Evolutionary conservation across 148 eudicot species (phyloP).

Genomic region (Simmondsia chinensis): DNA sequence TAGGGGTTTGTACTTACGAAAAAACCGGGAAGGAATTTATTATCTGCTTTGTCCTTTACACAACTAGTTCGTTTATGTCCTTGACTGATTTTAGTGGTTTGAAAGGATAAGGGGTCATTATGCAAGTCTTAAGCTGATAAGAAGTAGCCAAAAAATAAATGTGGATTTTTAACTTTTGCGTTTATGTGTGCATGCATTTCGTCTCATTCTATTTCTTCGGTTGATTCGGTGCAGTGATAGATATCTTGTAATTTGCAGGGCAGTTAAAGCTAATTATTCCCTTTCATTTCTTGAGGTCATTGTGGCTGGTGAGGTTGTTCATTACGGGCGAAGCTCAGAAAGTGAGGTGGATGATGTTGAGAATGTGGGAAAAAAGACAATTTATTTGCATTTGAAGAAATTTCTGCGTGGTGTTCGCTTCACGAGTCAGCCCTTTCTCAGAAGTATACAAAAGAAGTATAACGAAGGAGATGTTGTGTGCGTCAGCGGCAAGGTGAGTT

Average conservation of each 20-base stretch:
- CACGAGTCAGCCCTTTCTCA: slow-evolving; percentile 64
- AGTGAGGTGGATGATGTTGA: slow-evolving; percentile 22
- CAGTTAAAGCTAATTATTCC: slow-evolving; percentile 50
- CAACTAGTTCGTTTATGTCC: not conserved
- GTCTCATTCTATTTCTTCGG: too few relatives aligned
- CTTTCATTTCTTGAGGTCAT: slow-evolving; percentile 82
- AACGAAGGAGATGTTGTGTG: slow-evolving; percentile 82
- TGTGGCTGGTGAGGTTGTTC: slow-evolving; percentile 65
- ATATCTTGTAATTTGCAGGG: slow-evolving; percentile 40
- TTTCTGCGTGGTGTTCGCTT: slow-evolving; percentile 82
- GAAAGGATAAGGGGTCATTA: not conserved
- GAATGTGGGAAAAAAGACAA: slow-evolving; percentile 30
- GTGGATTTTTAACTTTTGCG: too few relatives aligned
- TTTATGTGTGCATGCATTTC: too few relatives aligned
- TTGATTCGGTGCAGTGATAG: slow-evolving; percentile 3
- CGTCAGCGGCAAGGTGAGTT: slow-evolving; percentile 93
- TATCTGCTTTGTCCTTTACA: too few relatives aligned
- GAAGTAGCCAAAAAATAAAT: too few relatives aligned
- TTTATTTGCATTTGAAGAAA: slow-evolving; percentile 76
- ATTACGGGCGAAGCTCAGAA: slow-evolving; percentile 23
- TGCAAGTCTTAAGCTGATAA: too few relatives aligned
- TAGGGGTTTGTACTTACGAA: too few relatives aligned
- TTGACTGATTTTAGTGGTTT: not conserved
- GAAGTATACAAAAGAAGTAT: slow-evolving; percentile 55
- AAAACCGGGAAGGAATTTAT: too few relatives aligned